Conservation (phyloP, 768 basidiomycete species). For the Mycena epipterygia region DNA sequence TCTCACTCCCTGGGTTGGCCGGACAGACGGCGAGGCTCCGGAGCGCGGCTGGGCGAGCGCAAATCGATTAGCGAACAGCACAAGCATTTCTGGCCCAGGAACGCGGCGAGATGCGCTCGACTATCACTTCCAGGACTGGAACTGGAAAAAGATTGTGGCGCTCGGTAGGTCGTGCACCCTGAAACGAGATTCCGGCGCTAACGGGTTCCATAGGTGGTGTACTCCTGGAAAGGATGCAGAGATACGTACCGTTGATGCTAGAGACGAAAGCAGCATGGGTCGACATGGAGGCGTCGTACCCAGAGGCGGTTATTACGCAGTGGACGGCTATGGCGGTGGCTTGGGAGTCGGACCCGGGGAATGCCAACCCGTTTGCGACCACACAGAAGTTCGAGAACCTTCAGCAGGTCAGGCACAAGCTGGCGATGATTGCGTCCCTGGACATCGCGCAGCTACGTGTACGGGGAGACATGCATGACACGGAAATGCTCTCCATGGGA, state of each 20-base stretch:
- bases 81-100: constrained; percentile 50
- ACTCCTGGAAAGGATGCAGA: not conserved
- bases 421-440: constrained; percentile 22
- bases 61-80: constrained; percentile 49
- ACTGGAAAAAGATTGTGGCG: constrained; percentile 8
- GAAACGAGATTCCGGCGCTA: too few relatives aligned
- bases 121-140: constrained; percentile 16
- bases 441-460: not conserved
- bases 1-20: constrained; percentile 35
- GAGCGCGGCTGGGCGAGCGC: constrained; percentile 48
- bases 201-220: not conserved
- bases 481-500: constrained; percentile 21
- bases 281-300: constrained; percentile 9
- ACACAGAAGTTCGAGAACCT: constrained; percentile 5
- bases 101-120: constrained; percentile 2
- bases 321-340: constrained; percentile 15
- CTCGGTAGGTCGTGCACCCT: not conserved
- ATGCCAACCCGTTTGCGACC: constrained; percentile 29
- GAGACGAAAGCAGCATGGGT: not conserved
- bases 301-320: constrained; percentile 39
- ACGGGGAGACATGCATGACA: constrained; percentile 33
- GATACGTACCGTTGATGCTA: constrained; percentile 1
- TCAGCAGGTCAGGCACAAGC: constrained; percentile 25
- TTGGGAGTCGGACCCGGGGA: constrained; percentile 27
- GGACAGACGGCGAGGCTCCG: constrained; percentile 48